Evolutionary conservation across 1,284 basidiomycete genomes (phyloP), one percentile per base, ranked within the genome.

Genomic region (Ceratobasidium papillatum): DNA sequence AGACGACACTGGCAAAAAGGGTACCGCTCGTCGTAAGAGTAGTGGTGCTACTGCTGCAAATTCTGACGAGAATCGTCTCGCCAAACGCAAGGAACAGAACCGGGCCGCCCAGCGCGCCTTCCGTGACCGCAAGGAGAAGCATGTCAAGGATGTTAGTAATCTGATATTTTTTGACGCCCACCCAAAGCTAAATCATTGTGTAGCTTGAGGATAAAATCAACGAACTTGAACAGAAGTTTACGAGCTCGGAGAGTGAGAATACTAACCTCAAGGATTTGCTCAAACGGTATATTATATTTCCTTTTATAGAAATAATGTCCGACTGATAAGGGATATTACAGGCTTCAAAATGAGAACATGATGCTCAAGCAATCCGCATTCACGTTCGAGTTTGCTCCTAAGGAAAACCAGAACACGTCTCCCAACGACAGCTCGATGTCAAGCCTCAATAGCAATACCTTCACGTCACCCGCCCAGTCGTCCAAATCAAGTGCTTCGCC

Each of bases 61-160:
- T 86, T 84, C 92, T 83, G 92, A 94, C 77, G 92, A 94, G 78
- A 82, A 85, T 9, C 87, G 92, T 27, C 82, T 94, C 3, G 77
- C 92, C 76, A 94, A 94, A 80, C 90, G 93, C 76, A 95, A 95
- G 82, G 93, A 94, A 79, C 93, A 95, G 81, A 95, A 95, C 78
- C 86, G 93, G 63, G 93, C 93, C 0, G 93, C 93, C 12, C 93
- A 95, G 80, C 87, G 93, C 71, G 93, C 93, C 0, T 95, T 94
- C 83, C 86, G 93, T 62, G 93, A 94, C 81, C 88, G 93, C 74
- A 94, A 94, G 83, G 93, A 95, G 83, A 93, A 92, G 79, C 93
- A 94, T 82, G 93, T 94, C 76, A 92, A 92, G 81, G 93, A 94
- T 80, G 93, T 94, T 79, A 84, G 91, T 86, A 12, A 43, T 56